Evolutionary conservation across 2,329 filamentous ascomycete species (phyloP).

Genomic region (Colletotrichum orchidophilum): DNA sequence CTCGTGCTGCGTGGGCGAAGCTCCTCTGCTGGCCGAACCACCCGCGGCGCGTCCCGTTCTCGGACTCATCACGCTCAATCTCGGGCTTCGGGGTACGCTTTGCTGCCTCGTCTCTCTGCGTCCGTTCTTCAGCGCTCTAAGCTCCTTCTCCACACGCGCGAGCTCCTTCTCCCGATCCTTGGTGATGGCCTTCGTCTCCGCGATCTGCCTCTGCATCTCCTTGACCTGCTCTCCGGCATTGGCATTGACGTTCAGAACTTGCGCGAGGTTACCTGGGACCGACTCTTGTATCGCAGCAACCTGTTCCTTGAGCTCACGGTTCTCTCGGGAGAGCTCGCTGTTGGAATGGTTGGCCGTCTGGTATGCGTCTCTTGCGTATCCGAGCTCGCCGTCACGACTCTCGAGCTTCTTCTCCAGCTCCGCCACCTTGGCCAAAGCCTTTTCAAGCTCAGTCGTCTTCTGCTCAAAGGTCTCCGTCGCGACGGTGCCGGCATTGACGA

Average conservation of each 20-base stretch:
- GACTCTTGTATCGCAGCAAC: constrained; percentile 52
- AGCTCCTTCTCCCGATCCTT: constrained; percentile 64
- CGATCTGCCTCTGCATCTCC: constrained; percentile 48
- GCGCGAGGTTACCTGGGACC: constrained; percentile 55
- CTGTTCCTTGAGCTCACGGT: constrained; percentile 53
- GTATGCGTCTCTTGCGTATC: constrained; percentile 68
- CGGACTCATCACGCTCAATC: constrained; percentile 63
- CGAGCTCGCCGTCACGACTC: constrained; percentile 55
- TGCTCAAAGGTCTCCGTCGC: constrained; percentile 43
- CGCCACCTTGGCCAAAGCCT: constrained; percentile 49
- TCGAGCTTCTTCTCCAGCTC: constrained; percentile 49
- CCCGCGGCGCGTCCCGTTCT: constrained; percentile 42
- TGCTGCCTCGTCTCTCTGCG: constrained; percentile 65
- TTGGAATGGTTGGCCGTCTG: constrained; percentile 64
- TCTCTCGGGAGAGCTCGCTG: constrained; percentile 55
- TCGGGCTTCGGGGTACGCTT: constrained; percentile 68
- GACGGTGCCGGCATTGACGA: constrained; percentile 37
- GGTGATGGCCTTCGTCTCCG: constrained; percentile 52
- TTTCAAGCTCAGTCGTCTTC: constrained; percentile 52
- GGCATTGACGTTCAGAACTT: constrained; percentile 58
- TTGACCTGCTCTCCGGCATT: constrained; percentile 48
- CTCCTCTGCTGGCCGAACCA: constrained; percentile 57
- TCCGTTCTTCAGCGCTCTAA: constrained; percentile 56
- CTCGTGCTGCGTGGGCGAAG: constrained; percentile 54
- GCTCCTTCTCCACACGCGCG: constrained; percentile 57